Evolutionary conservation across 352 stramenopile genomes (phyloP).

Genomic region (Phytophthora niederhauseri): DNA sequence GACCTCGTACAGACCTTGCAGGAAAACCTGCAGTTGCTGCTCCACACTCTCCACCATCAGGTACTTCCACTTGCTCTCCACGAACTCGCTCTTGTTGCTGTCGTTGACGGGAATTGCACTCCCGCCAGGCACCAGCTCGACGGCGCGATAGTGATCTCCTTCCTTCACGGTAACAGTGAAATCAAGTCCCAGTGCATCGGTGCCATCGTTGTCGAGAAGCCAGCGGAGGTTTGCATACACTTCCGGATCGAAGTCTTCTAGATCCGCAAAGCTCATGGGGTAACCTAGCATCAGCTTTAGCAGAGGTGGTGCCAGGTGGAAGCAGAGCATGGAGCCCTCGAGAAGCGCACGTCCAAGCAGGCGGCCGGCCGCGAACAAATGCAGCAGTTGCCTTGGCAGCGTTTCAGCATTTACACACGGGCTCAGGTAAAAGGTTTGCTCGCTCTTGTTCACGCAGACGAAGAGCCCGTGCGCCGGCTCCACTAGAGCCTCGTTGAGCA

Average conservation of each 20-base stretch:
- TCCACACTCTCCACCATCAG: constrained; percentile 90
- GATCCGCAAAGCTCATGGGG: constrained; percentile 90
- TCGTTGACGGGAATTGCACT: constrained; percentile 81
- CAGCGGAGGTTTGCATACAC: constrained; percentile 49
- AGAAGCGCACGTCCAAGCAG: constrained; percentile 45
- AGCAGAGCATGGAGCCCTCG: constrained; percentile 89
- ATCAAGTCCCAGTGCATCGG: constrained; percentile 45
- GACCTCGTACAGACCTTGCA: constrained; percentile 95
- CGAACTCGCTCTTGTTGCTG: constrained; percentile 91
- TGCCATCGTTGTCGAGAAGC: constrained; percentile 49
- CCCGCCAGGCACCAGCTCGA: constrained; percentile 41
- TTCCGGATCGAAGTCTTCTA: constrained; percentile 62
- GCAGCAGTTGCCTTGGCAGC: constrained; percentile 37
- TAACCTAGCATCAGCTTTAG: constrained; percentile 95
- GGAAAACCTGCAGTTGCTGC: constrained; percentile 72
- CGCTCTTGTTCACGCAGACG: constrained; percentile 32
- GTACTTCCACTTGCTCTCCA: constrained; percentile 91
- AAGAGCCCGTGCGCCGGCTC: constrained; percentile 35
- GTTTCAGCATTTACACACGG: constrained; percentile 28
- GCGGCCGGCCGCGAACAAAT: constrained; percentile 39
- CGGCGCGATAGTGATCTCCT: constrained; percentile 18
- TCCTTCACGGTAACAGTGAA: constrained; percentile 45
- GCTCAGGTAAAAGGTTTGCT: constrained; percentile 47
- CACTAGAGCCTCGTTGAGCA: constrained; percentile 48
- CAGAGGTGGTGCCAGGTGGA: constrained; percentile 91